Base-by-base conservation (phyloP, 2,329 filamentous ascomycete species). In the Aspergillus sp. region DNA sequence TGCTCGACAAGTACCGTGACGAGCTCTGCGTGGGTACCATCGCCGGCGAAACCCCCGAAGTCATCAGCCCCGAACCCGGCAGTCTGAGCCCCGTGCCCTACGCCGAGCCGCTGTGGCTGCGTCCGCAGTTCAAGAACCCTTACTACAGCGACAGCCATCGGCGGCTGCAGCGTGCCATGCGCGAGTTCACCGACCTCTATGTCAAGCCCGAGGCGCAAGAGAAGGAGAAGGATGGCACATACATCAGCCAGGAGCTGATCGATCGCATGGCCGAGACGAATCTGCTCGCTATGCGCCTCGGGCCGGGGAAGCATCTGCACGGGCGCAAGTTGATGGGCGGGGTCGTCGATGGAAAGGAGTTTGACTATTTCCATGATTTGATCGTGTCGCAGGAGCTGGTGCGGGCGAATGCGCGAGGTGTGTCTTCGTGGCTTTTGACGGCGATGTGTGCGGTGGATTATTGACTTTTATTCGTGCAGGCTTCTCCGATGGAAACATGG, bases 361-460 rank as follows among this genome's bases (percentile, higher is more conserved):
- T 92, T 62, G 89, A 95, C 70, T 92, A 91, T 72, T 89, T 95
- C 73, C 89, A 94, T 70, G 90, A 94, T 68, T 69, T 94, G 67
- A 83, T 95, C 58, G 77, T 88, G 48, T 76, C 79, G 8, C 90
- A 95, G 73, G 90, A 95, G 72, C 74, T 89, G 59, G 79, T 81
- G 1, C 80, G 90, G 30, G 77, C 82, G 6, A 89, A 87, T 68
- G 85, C 87, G 24, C 77, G 89, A 62, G 90, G 67, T 67, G 35
- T 6, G 17, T 20, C 4, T 16, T 26, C n/a, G n/a, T n/a, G 26
- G n/a, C 3, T 17, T 10, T 4, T 6, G n/a, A 46, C 30, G 33
- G 5, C 4, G 33, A 3, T 11, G 13, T 11, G n/a, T 38, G 3
- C 32, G 7, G 47, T 59, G 19, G 20, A 7, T 3, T 22, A 7